Conservation (phyloP, 1,139 yeast genomes). For the Hansenula sp. region DNA sequence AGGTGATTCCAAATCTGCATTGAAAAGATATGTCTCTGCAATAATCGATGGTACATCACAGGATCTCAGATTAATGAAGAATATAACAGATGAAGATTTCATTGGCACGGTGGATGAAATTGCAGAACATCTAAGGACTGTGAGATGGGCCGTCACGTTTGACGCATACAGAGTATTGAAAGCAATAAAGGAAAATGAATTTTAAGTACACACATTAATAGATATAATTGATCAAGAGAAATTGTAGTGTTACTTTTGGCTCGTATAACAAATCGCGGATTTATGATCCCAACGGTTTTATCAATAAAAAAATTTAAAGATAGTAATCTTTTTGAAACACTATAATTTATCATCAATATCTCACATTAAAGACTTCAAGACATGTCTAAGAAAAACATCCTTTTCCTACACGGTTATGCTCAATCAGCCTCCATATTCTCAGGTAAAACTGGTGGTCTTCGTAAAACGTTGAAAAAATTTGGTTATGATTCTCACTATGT, state of each 20-base stretch:
- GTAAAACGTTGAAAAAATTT: slow-evolving; percentile 59
- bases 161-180: slow-evolving; percentile 3
- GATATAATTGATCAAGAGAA: no score
- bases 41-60: not conserved
- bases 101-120: slow-evolving; percentile 1
- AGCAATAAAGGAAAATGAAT: not conserved
- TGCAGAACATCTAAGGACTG: not conserved
- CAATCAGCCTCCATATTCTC: slow-evolving; percentile 73
- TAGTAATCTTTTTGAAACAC: no score
- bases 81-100: not conserved
- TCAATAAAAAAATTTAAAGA: not conserved
- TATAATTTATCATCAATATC: no score
- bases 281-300: not conserved
- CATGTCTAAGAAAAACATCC: slow-evolving; percentile 23
- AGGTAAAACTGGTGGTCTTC: slow-evolving; percentile 70
- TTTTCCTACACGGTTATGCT: slow-evolving; percentile 55
- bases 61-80: not conserved
- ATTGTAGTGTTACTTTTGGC: no score
- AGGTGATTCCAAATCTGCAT: not conserved
- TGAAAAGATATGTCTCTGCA: slow-evolving; percentile 1
- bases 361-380: not conserved
- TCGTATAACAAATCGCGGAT: not conserved
- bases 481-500: slow-evolving; percentile 70
- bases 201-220: no score
- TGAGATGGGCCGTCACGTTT: slow-evolving; percentile 3